Evolutionary conservation across 2,329 filamentous ascomycete species (phyloP).

Genomic region (Dothideomycetes sp.): DNA sequence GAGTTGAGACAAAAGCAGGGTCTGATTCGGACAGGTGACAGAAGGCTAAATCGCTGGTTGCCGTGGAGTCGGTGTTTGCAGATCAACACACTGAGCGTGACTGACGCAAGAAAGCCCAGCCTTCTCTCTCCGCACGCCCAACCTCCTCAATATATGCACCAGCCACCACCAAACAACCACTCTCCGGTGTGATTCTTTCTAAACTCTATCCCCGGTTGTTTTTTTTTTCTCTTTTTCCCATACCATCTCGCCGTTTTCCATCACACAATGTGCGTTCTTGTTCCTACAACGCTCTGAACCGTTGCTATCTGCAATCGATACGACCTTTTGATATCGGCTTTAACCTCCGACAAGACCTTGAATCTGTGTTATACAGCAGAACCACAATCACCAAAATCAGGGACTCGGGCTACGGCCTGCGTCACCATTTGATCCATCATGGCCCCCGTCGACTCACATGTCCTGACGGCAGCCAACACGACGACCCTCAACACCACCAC

Average conservation of each 20-base stretch:
- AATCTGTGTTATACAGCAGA: too few relatives aligned
- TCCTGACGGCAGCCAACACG: not conserved
- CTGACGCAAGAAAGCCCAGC: not conserved
- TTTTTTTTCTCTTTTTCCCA: not conserved
- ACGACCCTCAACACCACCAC: not conserved
- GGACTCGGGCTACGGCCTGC: not conserved
- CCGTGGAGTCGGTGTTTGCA: slow-evolving; percentile 11
- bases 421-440: not conserved
- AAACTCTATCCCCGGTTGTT: too few relatives aligned
- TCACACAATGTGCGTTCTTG: too few relatives aligned
- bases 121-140: slow-evolving; percentile 4
- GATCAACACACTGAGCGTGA: too few relatives aligned
- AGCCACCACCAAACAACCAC: slow-evolving; percentile 2
- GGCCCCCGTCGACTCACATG: not conserved
- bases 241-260: not conserved
- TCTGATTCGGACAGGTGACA: slow-evolving; percentile 11
- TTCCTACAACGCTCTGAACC: not conserved
- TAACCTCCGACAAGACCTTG: too few relatives aligned
- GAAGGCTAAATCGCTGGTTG: slow-evolving; percentile 8
- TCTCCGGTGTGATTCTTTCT: too few relatives aligned
- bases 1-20: slow-evolving; percentile 1
- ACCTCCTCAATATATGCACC: slow-evolving; percentile 10
- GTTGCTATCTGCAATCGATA: slow-evolving; percentile 6
- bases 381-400: not conserved
- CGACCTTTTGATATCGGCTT: too few relatives aligned